Evolutionary conservation across 2,329 filamentous ascomycete genomes (phyloP), one percentile per base, ranked within the genome.

Genomic region (Corinectria fuckeliana): DNA sequence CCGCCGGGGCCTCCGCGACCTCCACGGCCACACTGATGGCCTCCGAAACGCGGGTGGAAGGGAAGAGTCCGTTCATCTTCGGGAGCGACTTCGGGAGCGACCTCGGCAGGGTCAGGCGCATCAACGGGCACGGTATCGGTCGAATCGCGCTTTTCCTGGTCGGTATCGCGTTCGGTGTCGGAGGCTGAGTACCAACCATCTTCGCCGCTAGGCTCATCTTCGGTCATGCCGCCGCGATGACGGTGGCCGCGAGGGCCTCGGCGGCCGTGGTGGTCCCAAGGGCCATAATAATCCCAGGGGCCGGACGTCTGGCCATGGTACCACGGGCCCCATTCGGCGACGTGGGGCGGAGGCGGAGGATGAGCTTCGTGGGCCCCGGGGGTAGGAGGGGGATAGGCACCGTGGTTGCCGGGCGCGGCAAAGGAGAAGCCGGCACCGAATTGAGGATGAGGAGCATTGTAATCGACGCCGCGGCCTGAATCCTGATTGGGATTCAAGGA

Each of bases 381-480:
- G 23, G 50, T 42, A 25, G 32, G 42, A 34, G 50, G 45, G 18
- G 21, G 50, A 26, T 26, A 56, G 5, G 49, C 20, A 28, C 52
- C 45, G 18, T 60, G 60, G 16, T 50, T 48, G 23, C 62, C 59
- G 10, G 67, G 67, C 10, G 60, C 62, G 39, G 64, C 66, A 58
- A 77, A 78, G 25, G 77, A 74, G 52, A 78, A 78, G 21, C 74
- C 75, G 1, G 68, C 56, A 34, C 69, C 69, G 52, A 72, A 71
- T 51, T 50, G 59, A 42, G 63, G 65, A 26, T 69, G 56, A 30
- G 65, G 68, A 50, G 65, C 69, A 34, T 71, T 66, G 61, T 78
- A 76, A 57, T 80, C 78, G 54, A 78, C 74, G 45, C 78, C 77
- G 16, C 70, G 70, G 39, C 78, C 76, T 32, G 72, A 64, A 39